Base-by-base conservation (phyloP, 192 early-diverging fungal species). In the Rhizophlyctis rosea region DNA sequence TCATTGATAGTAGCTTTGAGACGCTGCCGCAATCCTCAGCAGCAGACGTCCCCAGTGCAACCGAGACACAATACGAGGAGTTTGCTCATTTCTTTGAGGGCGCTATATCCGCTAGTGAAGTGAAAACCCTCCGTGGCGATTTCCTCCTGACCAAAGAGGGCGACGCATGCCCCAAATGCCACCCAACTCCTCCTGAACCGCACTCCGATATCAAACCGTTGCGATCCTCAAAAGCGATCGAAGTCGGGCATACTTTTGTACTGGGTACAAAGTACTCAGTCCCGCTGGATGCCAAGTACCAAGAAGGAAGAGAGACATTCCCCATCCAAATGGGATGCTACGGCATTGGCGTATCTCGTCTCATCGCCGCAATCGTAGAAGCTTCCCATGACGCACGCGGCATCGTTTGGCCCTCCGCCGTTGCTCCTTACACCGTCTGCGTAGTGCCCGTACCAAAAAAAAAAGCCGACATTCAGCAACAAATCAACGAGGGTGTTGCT, bases 251-350 rank as follows among this genome's bases (percentile, higher is more conserved):
- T 57, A 93, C 92, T 23, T 96, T 96, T 65, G 84, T 90, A 53
- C 77, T 95, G 11, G 94, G 94, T 24, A 92, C 87, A 30, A 91
- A 87, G 65, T 96, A 95, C 73, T 96, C 94, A 9, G 50, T 64
- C 18, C 71, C 84, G 11, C 64, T 96, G 53, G 73, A 84, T 28
- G 88, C 91, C 1, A 65, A 74, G 36, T 44, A 71, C 4, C 68
- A 57, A 9, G n/a, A n/a, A n/a, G n/a, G n/a, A n/a, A 53, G 75
- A 28, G 56, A 74, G 29, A 16, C n/a, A 18, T 57, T 63, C 1
- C 81, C 76, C 27, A 81, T 89, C 44, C 81, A 91, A 61, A 95
- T 95, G 93, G 92, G 94, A 31, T 95, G 94, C 75, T 95, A 85
- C 59, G 93, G 93, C 28, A 84, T 96, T 30, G 94, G 94, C 32